A percentile compares a stretch with the other conserved stretches of the same genome.
Conservation (phyloP, 768 basidiomycete species). For the Panaeolus papilionaceus region DNA sequence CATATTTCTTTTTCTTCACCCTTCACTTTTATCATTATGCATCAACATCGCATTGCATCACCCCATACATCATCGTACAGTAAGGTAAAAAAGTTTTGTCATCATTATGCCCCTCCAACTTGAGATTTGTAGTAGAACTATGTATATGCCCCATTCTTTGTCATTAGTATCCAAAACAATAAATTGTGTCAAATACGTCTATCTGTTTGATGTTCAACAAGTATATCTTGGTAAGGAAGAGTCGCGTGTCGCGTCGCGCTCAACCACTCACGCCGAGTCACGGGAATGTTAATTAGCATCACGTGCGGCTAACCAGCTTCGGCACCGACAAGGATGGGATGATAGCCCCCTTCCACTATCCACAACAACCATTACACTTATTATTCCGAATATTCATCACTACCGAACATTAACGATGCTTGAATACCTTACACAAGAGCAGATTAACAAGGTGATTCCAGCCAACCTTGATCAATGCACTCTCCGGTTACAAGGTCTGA, state of each 20-base stretch:
- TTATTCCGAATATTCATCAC: neutral
- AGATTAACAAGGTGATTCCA: slow-evolving; percentile 59
- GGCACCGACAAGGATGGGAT: neutral
- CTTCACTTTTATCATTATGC: slow-evolving; percentile 1
- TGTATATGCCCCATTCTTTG: slow-evolving; percentile 10
- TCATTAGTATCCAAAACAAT: slow-evolving; percentile 3
- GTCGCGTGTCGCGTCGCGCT: neutral
- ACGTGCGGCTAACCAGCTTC: neutral
- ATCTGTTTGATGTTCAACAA: too few species aligned
- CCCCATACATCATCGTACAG: slow-evolving; percentile 5
- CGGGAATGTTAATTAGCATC: slow-evolving; percentile 9
- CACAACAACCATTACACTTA: neutral
- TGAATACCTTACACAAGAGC: slow-evolving; percentile 59
- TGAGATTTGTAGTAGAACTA: slow-evolving; percentile 11
- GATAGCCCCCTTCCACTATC: neutral
- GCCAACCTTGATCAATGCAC: neutral
- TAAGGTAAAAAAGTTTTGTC: slow-evolving; percentile 12
- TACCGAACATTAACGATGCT: slow-evolving; percentile 30
- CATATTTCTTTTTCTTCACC: neutral
- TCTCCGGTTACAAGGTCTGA: neutral
- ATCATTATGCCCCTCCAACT: neutral
- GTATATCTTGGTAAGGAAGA: too few species aligned
- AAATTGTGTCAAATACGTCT: neutral
- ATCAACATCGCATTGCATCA: slow-evolving; percentile 1
- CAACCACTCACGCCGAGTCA: neutral